Base-by-base conservation (phyloP, 345 rosid species). In the Gossypium ekmanianum region DNA sequence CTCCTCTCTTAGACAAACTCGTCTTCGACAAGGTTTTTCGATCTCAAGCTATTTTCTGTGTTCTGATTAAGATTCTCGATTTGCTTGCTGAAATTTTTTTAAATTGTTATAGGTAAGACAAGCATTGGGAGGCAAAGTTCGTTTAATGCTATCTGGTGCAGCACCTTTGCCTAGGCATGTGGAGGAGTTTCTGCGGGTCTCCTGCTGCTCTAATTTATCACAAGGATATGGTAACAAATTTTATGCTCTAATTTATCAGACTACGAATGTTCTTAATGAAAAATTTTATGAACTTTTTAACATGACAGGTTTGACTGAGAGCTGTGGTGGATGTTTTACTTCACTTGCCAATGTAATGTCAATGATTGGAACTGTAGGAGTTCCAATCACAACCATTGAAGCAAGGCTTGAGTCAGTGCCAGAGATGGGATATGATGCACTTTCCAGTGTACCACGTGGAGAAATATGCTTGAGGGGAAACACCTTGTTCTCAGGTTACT, bases 391-490 rank as follows among this genome's bases (percentile, higher is more conserved):
- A 5, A 86, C 97, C 10, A 88, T 95, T 18, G 99, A 95, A 85
- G 94, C 88, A 59, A 89, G 97, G 86, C 94, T 95, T 11, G 96
- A 91, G 77, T 93, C 97, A 0, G 94, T 93, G 45, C 96, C 94
- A 12, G 98, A 94, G 68, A 94, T 92, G 98, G 96, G 91, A 47
- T 94, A 95, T 2, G 97, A 95, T 61, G 97, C 99, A 16, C 85
- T 93, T 39, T 87, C 94, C 18, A 67, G 78, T 2, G 74, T 75
- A 24, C 88, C 93, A 3, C 88, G 92, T 44, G 99, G 99, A 76
- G 98, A 95, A 87, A 91, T 95, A 59, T 91, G 97, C 83, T 78
- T 95, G 62, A 81, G 98, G 82, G 98, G 98, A 57, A 84, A 72
- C 43, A 83, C 94, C 11, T 79, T 95, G 81, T 95, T 95, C 83